Conservation (phyloP, 495 filamentous ascomycete genomes). For the Terfezia claveryi region DNA sequence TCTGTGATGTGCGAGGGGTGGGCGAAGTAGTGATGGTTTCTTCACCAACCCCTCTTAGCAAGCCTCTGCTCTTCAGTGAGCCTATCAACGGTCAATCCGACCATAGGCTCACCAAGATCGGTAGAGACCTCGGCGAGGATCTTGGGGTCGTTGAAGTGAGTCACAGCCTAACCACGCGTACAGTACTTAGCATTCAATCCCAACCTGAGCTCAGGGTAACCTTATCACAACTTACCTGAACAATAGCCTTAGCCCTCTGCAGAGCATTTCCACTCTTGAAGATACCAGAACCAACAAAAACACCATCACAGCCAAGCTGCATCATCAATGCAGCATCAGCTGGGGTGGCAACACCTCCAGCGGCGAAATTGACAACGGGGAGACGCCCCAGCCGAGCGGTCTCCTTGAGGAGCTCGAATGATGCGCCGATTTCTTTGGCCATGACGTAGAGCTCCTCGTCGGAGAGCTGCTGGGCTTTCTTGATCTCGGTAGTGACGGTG, state of each 20-base stretch:
- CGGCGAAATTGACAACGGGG: constrained; percentile 95
- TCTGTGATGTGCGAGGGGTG: no score
- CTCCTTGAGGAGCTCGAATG: constrained; percentile 59
- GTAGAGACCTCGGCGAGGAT: constrained; percentile 68
- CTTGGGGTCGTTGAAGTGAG: constrained; percentile 69
- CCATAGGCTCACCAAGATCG: constrained; percentile 87
- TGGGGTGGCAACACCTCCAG: constrained; percentile 88
- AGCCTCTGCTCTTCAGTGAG: constrained; percentile 61
- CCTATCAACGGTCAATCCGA: constrained; percentile 60
- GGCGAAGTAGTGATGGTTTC: no score
- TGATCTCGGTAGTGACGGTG: constrained; percentile 66
- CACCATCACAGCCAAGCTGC: constrained; percentile 93
- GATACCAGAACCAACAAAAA: constrained; percentile 91
- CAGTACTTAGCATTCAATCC: no score
- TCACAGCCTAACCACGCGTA: constrained; percentile 41
- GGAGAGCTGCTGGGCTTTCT: constrained; percentile 39
- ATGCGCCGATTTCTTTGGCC: constrained; percentile 60
- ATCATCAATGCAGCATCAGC: constrained; percentile 98
- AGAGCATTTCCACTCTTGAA: constrained; percentile 86
- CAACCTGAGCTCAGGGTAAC: no score
- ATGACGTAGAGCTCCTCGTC: constrained; percentile 48
- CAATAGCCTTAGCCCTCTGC: constrained; percentile 77
- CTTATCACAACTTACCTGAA: constrained; percentile 18
- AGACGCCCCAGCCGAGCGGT: constrained; percentile 69
- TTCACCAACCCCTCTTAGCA: constrained; percentile 71